Base-by-base conservation (phyloP, 805 yeast species). In the Ogataea trehaloabstinens region DNA sequence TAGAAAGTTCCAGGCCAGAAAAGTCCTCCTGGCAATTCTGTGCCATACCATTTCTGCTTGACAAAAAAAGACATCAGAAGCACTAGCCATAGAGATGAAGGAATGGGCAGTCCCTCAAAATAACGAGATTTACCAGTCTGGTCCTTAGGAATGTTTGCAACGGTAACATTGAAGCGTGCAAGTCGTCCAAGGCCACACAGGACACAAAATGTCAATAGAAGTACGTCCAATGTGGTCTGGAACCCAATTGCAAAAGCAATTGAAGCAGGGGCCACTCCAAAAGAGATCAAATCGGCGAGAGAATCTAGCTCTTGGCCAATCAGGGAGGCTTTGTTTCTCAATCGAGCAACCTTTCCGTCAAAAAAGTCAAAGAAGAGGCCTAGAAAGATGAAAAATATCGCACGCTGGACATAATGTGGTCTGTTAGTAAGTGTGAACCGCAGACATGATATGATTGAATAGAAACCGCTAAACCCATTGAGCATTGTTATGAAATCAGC, bases 281-380 rank as follows among this genome's bases (percentile, higher is more conserved):
- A 93, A 10, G 96, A 86, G 25, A 91, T 77, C 55, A 93, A 76
- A 65, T 93, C 99, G 17, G 99, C 99, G 53, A 93, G 74, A 1
- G 97, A 90, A 60, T 93, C 99, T 55, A 93, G 76, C 67, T 93
- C 99, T 65, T 93, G 98, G 44, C 99, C 99, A 85, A 93, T 86
- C 39, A 93, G 73, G 10, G 95, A 83, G 2, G 95, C 78, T 67
- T 90, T 88, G 61, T 89, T 85, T 66, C 96, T 78, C 67, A 93
- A 75, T 57, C 99, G 77, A 4, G 99, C 99, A 6, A 91, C 99
- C 54, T 95, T 80, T 24, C 99, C 99, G 61, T 93, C 99, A 61
- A 93, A 85, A 61, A 93, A 89, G 63, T 91, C 99, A 62, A 91
- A 91, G 60, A 93, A 88, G 56, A 91, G 76, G 4, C 99, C 99